A percentile compares a stretch with the other conserved stretches of the same genome.
These are phyloP conservation scores for Penicillium pulvis DNA, from an alignment of 495 filamentous ascomycete species.

Conservation along the genomic window DNA sequence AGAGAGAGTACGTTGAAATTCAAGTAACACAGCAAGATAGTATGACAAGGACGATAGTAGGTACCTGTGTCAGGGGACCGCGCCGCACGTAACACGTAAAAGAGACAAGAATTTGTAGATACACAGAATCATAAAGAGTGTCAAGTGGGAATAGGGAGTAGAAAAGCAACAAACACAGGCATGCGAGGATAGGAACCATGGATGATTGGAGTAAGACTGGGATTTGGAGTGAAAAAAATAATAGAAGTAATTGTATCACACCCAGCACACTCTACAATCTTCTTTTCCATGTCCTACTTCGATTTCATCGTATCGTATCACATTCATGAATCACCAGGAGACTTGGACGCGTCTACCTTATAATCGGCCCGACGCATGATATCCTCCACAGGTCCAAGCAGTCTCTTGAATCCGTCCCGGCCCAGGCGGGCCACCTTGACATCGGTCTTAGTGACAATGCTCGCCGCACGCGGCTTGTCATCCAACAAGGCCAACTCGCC, in stretches of 20 bases:
- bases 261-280: conserved; percentile 2
- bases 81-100: conserved; percentile 13
- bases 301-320: conserved; percentile 27
- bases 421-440: conserved; percentile 94
- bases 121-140: conserved; percentile 33
- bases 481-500: conserved; percentile 92
- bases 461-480: conserved; percentile 91
- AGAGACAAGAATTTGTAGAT: conserved; percentile 27
- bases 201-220: conserved; percentile 1
- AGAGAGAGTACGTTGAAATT: conserved; percentile 10
- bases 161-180: conserved; percentile 3
- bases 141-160: conserved; percentile 8
- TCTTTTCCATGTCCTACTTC: conserved; percentile 11
- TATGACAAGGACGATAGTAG: conserved; percentile 30
- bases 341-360: conserved; percentile 33
- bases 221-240: conserved; percentile 4
- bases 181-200: conserved; percentile 4
- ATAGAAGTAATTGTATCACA: conserved; percentile 6
- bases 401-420: conserved; percentile 90
- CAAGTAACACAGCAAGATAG: conserved; percentile 22
- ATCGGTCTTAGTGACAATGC: conserved; percentile 71
- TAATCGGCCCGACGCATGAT: conserved; percentile 88
- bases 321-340: conserved; percentile 28
- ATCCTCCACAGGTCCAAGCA: conserved; percentile 89
- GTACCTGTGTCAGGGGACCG: conserved; percentile 21